Percentiles rank a stretch among this genome's conserved stretches.
Evolutionary conservation across 768 basidiomycete genomes (phyloP).

Genomic region (Auricularia sp.): DNA sequence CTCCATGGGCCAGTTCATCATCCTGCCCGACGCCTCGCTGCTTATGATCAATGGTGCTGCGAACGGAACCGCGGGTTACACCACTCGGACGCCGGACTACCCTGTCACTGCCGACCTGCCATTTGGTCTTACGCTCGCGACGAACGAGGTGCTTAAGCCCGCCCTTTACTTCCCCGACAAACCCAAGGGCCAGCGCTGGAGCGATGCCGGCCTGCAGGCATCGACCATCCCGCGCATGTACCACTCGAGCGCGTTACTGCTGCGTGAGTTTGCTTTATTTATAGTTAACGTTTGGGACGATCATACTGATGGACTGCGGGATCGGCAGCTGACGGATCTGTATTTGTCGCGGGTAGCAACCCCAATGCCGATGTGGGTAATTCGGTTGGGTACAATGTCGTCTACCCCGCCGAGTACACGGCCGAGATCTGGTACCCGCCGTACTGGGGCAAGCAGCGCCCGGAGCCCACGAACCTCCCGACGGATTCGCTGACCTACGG

Average conservation of each 20-base stretch:
- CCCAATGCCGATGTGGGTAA: constrained; percentile 78
- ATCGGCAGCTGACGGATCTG: constrained; percentile 60
- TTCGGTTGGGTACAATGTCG: constrained; percentile 39
- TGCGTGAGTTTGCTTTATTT: constrained; percentile 31
- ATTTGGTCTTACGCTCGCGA: constrained; percentile 60
- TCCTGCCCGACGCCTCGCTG: constrained; percentile 65
- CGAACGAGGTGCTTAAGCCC: constrained; percentile 67
- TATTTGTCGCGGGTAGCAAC: constrained; percentile 87
- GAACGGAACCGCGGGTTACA: constrained; percentile 86
- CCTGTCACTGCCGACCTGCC: constrained; percentile 48
- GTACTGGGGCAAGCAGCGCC: constrained; percentile 70
- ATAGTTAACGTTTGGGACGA: constrained; percentile 1
- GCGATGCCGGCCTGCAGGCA: constrained; percentile 47
- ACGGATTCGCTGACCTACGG: constrained; percentile 63
- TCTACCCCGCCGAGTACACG: constrained; percentile 67
- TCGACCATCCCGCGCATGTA: constrained; percentile 74
- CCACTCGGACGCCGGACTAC: constrained; percentile 27
- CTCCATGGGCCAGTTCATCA: constrained; percentile 89
- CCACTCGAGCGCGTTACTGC: constrained; percentile 83
- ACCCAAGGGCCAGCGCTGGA: constrained; percentile 67
- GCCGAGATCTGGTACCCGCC: constrained; percentile 87
- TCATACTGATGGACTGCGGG: constrained; percentile 1
- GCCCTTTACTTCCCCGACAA: constrained; percentile 74
- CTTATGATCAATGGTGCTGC: constrained; percentile 71
- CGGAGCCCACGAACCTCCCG: constrained; percentile 60